phyloP scores from a whole-genome alignment of 2,329 filamentous ascomycete species.

The Nothophoma quercina region DNA sequence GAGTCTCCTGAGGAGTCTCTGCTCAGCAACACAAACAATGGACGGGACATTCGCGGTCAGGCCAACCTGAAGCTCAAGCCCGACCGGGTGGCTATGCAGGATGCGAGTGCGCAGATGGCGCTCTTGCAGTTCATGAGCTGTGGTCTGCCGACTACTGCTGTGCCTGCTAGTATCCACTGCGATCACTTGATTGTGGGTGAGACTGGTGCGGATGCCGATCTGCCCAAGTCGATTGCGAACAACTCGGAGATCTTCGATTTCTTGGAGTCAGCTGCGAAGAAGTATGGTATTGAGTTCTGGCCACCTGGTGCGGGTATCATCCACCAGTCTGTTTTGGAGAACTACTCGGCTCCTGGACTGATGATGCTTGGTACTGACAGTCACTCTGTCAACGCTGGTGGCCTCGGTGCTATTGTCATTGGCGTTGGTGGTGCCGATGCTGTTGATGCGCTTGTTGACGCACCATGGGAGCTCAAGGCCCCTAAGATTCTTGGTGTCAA shows the following conservation, averaged over 20 bases:
- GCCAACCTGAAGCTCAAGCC: constrained; percentile 97
- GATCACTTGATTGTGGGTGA: constrained; percentile 98
- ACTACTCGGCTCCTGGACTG: constrained; percentile 93
- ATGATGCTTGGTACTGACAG: constrained; percentile 99
- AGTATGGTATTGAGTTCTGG: constrained; percentile 58
- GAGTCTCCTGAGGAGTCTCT: constrained; percentile 89
- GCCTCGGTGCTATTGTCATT: constrained; percentile 90
- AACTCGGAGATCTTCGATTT: constrained; percentile 99
- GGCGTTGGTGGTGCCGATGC: constrained; percentile 97
- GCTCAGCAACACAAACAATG: constrained; percentile 81
- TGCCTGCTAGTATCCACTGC: constrained; percentile 97
- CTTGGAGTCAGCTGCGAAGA: constrained; percentile 77
- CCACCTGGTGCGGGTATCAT: constrained; percentile 58
- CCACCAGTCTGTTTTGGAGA: constrained; percentile 96
- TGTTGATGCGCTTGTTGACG: constrained; percentile 93
- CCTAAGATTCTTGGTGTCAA: constrained; percentile 88
- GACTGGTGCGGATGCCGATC: constrained; percentile 84
- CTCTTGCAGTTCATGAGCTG: constrained; percentile 99
- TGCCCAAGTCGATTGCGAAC: constrained; percentile 82
- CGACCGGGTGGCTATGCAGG: constrained; percentile 98
- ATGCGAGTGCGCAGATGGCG: constrained; percentile 98
- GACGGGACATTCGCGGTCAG: constrained; percentile 80
- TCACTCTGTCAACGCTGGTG: constrained; percentile 97
- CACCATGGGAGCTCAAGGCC: constrained; percentile 97
- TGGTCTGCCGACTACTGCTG: constrained; percentile 84